These are phyloP conservation scores for Fusarium neocosmosporiellum DNA, from an alignment of 2,329 filamentous ascomycete genomes.

Conservation along the genomic window DNA sequence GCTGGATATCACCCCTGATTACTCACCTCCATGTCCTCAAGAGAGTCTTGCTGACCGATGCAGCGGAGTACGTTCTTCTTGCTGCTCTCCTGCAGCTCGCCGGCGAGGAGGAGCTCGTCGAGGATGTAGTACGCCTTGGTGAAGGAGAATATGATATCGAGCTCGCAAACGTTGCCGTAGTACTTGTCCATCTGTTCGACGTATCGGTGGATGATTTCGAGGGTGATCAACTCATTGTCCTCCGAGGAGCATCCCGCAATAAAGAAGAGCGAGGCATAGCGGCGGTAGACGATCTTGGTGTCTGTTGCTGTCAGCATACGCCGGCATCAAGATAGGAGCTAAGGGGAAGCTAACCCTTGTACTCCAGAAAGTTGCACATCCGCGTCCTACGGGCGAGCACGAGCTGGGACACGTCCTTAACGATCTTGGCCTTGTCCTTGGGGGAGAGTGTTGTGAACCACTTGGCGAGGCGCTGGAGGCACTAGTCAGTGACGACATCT, in stretches of 20 bases:
- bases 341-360: conserved; percentile 79
- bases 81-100: conserved; percentile 98
- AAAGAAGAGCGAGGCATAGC: conserved; percentile 99
- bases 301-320: conserved; percentile 65
- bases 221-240: conserved; percentile 97
- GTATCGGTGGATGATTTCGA: conserved; percentile 98
- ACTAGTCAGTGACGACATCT: conserved; percentile 28
- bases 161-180: conserved; percentile 99
- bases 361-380: conserved; percentile 99
- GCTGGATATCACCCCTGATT: conserved; percentile 22
- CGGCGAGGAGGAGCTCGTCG: conserved; percentile 93
- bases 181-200: conserved; percentile 99
- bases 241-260: conserved; percentile 97
- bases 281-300: conserved; percentile 97
- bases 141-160: conserved; percentile 99
- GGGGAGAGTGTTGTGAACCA: conserved; percentile 99
- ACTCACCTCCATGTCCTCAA: conserved; percentile 99
- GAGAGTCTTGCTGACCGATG: conserved; percentile 95
- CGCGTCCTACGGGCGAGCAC: conserved; percentile 94
- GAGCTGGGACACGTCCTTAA: conserved; percentile 98
- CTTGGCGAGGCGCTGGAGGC: conserved; percentile 88
- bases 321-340: conserved; percentile 8
- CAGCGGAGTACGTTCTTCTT: conserved; percentile 98
- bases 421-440: conserved; percentile 99
- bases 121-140: conserved; percentile 99